These are phyloP conservation scores for Pholiota adiposa DNA, from an alignment of 1,284 basidiomycete genomes.

Conservation along the genomic window DNA sequence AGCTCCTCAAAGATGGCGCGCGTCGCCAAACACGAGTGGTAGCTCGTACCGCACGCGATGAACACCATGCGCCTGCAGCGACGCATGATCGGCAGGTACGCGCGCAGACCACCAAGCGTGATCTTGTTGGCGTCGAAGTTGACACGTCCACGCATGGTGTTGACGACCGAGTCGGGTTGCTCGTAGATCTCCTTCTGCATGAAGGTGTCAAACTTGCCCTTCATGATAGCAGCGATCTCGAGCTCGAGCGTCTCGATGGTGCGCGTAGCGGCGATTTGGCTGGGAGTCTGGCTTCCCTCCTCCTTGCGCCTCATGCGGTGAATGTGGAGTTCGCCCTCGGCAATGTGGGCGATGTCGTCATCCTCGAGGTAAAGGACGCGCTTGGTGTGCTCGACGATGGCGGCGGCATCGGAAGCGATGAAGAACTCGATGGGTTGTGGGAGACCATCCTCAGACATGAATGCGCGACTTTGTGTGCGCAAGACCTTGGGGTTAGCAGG, in stretches of 20 bases:
- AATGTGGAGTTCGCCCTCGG: constrained; percentile 97
- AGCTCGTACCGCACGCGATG: constrained; percentile 97
- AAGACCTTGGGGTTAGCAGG: constrained; percentile 84
- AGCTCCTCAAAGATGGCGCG: constrained; percentile 98
- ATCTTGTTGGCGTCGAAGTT: constrained; percentile 96
- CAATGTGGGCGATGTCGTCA: constrained; percentile 98
- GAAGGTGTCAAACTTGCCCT: constrained; percentile 99
- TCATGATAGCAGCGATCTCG: constrained; percentile 99
- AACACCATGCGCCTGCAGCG: constrained; percentile 96
- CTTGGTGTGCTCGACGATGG: constrained; percentile 99
- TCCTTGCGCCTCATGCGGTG: constrained; percentile 94
- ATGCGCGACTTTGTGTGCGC: constrained; percentile 96
- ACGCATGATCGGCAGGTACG: constrained; percentile 95
- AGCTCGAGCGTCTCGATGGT: constrained; percentile 99
- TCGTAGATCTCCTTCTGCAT: constrained; percentile 99
- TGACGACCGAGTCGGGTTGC: constrained; percentile 99
- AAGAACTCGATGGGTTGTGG: constrained; percentile 99
- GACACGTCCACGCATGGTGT: constrained; percentile 99
- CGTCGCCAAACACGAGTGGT: constrained; percentile 98
- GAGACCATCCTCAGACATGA: constrained; percentile 98
- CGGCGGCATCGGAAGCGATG: constrained; percentile 96
- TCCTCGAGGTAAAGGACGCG: constrained; percentile 99
- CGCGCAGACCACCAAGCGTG: constrained; percentile 94
- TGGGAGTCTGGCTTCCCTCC: constrained; percentile 62
- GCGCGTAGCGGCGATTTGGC: constrained; percentile 79